Evolutionary conservation across 2,329 filamentous ascomycete species (phyloP).

Genomic region (Diplodia corticola): DNA sequence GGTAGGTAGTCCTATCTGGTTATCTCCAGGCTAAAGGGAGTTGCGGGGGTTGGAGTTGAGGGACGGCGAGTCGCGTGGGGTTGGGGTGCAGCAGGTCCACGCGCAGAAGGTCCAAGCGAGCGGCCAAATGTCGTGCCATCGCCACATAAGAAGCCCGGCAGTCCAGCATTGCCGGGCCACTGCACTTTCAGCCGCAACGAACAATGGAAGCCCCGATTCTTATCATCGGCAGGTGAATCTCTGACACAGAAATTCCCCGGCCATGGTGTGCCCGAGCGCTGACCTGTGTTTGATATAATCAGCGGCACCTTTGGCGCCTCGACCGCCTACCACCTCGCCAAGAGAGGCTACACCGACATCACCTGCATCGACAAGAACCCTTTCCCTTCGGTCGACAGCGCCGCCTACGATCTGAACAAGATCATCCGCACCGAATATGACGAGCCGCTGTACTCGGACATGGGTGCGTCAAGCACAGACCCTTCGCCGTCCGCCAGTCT

Average conservation of each 20-base stretch:
- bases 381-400: constrained; percentile 22
- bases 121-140: constrained; percentile 1
- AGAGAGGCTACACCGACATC: constrained; percentile 34
- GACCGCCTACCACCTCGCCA: constrained; percentile 34
- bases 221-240: constrained; percentile 18
- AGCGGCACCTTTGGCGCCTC: constrained; percentile 36
- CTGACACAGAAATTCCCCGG: background rate
- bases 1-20: constrained; percentile 6
- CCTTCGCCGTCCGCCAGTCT: background rate
- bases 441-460: constrained; percentile 26
- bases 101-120: constrained; percentile 18
- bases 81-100: constrained; percentile 6
- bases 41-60: constrained; percentile 11
- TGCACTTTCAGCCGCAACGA: background rate
- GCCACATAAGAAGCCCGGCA: constrained; percentile 17
- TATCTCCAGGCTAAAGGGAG: constrained; percentile 1
- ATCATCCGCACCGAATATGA: constrained; percentile 28
- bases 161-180: background rate
- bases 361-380: constrained; percentile 32
- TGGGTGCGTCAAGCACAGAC: constrained; percentile 22
- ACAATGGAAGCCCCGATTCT: constrained; percentile 11
- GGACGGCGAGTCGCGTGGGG: background rate
- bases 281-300: constrained; percentile 28
- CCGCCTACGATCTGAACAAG: constrained; percentile 26
- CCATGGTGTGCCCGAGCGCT: background rate